These are phyloP conservation scores for Floccularia luteovirens DNA, from an alignment of 768 basidiomycete species.

Conservation along the genomic window DNA sequence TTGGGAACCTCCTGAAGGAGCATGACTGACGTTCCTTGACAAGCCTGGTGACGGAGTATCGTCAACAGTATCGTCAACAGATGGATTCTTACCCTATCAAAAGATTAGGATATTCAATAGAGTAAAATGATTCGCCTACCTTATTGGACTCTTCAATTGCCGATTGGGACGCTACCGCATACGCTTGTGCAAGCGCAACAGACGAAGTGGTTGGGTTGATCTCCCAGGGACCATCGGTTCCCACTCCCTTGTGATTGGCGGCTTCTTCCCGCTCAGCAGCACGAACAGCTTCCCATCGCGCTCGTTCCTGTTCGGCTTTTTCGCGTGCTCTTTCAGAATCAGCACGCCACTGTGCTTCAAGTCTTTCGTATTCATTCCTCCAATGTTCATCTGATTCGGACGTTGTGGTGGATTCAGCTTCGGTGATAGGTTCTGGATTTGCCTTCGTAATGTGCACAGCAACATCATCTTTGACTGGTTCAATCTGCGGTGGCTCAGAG, in stretches of 20 bases:
- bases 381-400: slow-evolving; percentile 43
- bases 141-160: too few relatives aligned
- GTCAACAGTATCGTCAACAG: too few relatives aligned
- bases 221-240: slow-evolving; percentile 8
- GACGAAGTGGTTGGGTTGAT: too few relatives aligned
- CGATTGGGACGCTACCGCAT: too few relatives aligned
- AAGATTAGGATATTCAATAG: too few relatives aligned
- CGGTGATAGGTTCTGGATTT: slow-evolving; percentile 3
- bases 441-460: neutral
- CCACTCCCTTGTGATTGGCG: slow-evolving; percentile 28
- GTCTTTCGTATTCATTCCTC: slow-evolving; percentile 64
- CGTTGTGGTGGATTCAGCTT: slow-evolving; percentile 11
- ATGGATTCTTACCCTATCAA: too few relatives aligned
- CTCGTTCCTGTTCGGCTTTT: slow-evolving; percentile 69
- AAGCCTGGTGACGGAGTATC: slow-evolving; percentile 10
- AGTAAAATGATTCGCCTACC: too few relatives aligned
- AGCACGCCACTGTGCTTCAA: slow-evolving; percentile 63
- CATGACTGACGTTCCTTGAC: slow-evolving; percentile 25
- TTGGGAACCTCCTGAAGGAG: slow-evolving; percentile 38
- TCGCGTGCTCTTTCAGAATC: slow-evolving; percentile 65
- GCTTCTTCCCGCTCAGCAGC: slow-evolving; percentile 40
- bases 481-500: slow-evolving; percentile 17
- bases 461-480: too few relatives aligned
- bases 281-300: slow-evolving; percentile 64
- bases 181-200: too few relatives aligned